phyloP scores from a whole-genome alignment of 1,284 basidiomycete species.

The Phaffia rhodozyma region DNA sequence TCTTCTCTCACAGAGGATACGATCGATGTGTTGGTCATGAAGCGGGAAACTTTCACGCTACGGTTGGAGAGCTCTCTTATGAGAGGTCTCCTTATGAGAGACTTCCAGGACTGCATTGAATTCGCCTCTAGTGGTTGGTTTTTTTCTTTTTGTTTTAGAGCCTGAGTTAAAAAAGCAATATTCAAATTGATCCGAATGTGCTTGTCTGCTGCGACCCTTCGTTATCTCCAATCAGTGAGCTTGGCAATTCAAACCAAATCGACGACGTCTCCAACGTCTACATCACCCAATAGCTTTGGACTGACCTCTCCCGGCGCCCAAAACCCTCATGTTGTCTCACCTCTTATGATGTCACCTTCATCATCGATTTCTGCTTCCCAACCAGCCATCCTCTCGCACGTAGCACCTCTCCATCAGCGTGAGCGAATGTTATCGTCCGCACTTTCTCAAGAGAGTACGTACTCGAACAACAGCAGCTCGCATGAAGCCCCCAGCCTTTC shows the following conservation, averaged over 20 bases:
- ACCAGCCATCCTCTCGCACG: neutral
- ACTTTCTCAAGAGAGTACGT: conserved; percentile 9
- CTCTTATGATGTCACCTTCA: too few relatives aligned
- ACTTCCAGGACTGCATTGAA: conserved; percentile 71
- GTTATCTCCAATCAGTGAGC: too few relatives aligned
- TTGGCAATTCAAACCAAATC: too few relatives aligned
- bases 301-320: too few relatives aligned
- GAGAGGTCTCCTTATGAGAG: conserved; percentile 56
- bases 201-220: too few relatives aligned
- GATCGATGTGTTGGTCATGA: conserved; percentile 70
- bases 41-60: conserved; percentile 70
- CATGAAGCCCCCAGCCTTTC: neutral
- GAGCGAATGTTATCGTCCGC: neutral
- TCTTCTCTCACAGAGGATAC: conserved; percentile 46
- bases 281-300: too few relatives aligned
- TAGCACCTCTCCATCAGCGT: neutral
- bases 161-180: too few relatives aligned
- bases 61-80: conserved; percentile 50
- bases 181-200: too few relatives aligned
- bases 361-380: neutral
- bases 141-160: conserved; percentile 20
- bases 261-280: too few relatives aligned
- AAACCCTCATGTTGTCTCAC: too few relatives aligned
- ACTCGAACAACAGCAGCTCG: conserved; percentile 6
- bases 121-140: conserved; percentile 62